phyloP scores from a whole-genome alignment of 805 yeast species.

The Hanseniaspora vineae region DNA sequence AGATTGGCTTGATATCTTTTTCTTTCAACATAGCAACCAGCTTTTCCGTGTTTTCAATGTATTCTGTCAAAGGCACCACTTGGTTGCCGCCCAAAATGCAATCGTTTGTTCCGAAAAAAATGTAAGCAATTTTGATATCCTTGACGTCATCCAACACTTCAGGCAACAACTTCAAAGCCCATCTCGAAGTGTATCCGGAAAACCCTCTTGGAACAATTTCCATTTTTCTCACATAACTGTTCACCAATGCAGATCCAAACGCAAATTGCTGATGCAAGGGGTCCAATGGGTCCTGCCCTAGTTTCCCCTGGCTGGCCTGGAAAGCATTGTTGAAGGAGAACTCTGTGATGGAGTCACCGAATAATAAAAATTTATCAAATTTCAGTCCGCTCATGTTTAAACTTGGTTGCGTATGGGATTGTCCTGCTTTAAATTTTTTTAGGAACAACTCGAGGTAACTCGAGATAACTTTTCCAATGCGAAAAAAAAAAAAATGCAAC shows the following conservation, averaged over 20 bases:
- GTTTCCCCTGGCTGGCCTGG: constrained; percentile 8
- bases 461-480: too few species aligned
- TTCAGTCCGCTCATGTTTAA: constrained; percentile 3
- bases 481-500: too few species aligned
- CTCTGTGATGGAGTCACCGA: constrained; percentile 66
- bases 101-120: constrained; percentile 81
- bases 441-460: too few species aligned
- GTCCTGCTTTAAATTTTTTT: not conserved
- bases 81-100: constrained; percentile 33
- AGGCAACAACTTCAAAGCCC: constrained; percentile 40
- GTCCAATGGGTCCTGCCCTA: not conserved
- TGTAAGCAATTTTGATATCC: constrained; percentile 31
- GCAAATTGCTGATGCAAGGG: constrained; percentile 26
- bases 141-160: constrained; percentile 27
- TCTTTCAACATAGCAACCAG: constrained; percentile 30
- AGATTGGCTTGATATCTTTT: constrained; percentile 36
- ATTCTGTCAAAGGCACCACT: constrained; percentile 40
- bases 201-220: constrained; percentile 68
- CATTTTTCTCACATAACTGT: constrained; percentile 43
- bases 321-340: constrained; percentile 29
- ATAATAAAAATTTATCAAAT: constrained; percentile 37
- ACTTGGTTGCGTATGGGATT: not conserved
- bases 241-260: constrained; percentile 37
- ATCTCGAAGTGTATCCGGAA: constrained; percentile 60
- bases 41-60: constrained; percentile 30